These are phyloP conservation scores for Hygrocybe punicea DNA, from an alignment of 768 basidiomycete genomes.

Conservation along the genomic window DNA sequence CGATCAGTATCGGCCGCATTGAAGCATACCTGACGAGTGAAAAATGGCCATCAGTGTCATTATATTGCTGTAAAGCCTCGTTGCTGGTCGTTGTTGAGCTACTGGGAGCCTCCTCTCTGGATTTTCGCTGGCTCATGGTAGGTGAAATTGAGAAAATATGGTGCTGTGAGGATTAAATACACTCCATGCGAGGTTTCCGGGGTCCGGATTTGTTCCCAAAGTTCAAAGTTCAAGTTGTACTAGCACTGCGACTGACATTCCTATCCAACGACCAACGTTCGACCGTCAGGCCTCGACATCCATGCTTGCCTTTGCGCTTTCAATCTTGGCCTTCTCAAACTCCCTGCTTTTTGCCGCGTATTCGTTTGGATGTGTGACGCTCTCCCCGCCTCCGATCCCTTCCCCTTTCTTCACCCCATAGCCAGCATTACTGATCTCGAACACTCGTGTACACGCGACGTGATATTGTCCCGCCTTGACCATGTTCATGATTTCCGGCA, in stretches of 20 bases:
- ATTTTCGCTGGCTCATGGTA: slow-evolving; percentile 52
- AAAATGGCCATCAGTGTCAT: slow-evolving; percentile 92
- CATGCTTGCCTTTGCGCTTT: slow-evolving; percentile 8
- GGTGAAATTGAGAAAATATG: neutral
- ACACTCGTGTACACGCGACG: slow-evolving; percentile 95
- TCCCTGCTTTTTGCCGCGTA: slow-evolving; percentile 75
- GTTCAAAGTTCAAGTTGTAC: too few species aligned
- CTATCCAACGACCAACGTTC: too few species aligned
- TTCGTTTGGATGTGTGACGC: slow-evolving; percentile 92
- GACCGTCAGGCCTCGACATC: neutral
- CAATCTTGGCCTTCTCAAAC: slow-evolving; percentile 43
- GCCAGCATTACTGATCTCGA: slow-evolving; percentile 82
- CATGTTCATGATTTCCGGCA: slow-evolving; percentile 76
- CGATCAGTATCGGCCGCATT: slow-evolving; percentile 10
- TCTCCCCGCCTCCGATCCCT: slow-evolving; percentile 80
- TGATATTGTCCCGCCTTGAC: slow-evolving; percentile 85
- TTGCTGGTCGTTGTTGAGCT: slow-evolving; percentile 19
- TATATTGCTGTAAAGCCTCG: slow-evolving; percentile 71
- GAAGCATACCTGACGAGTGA: slow-evolving; percentile 82
- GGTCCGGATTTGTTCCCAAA: neutral
- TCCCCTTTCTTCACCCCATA: slow-evolving; percentile 82
- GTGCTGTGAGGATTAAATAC: too few species aligned
- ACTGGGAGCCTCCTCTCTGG: slow-evolving; percentile 30
- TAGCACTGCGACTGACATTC: too few species aligned
- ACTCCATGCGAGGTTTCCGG: slow-evolving; percentile 1